Evolutionary conservation across 1,139 yeast species (phyloP).

Genomic region (Debaryomyces singareniensis): DNA sequence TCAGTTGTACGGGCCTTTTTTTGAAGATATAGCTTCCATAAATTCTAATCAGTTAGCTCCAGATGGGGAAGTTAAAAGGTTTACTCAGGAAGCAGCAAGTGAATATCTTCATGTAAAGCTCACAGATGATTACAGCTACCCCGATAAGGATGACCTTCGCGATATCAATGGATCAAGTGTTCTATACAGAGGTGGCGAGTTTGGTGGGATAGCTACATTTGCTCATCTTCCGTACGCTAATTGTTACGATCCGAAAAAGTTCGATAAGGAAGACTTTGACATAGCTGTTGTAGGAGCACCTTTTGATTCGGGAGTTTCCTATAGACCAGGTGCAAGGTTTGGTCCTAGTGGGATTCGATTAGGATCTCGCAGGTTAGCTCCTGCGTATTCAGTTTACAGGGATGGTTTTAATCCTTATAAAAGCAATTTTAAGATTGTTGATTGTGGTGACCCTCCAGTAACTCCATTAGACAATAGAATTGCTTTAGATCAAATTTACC

Average conservation of each 20-base stretch:
- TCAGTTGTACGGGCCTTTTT: too few species aligned
- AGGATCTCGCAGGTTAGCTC: conserved; percentile 5
- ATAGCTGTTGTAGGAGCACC: conserved; percentile 19
- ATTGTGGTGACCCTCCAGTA: conserved; percentile 14
- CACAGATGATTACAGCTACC: too few species aligned
- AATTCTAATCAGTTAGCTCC: too few species aligned
- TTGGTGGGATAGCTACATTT: conserved; percentile 30
- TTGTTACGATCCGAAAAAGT: conserved; percentile 19
- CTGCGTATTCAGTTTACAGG: conserved; percentile 3
- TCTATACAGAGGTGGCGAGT: conserved; percentile 30
- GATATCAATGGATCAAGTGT: conserved; percentile 28
- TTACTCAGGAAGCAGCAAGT: too few species aligned
- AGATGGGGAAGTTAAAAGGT: too few species aligned
- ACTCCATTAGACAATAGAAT: conserved; percentile 13
- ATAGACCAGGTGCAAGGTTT: conserved; percentile 17
- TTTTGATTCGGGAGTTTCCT: conserved; percentile 16
- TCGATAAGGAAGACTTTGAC: conserved; percentile 11
- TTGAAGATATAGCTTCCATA: too few species aligned
- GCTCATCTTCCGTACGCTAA: conserved; percentile 26
- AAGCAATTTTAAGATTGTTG: conserved; percentile 7
- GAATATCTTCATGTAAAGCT: too few species aligned
- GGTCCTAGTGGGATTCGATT: conserved; percentile 14
- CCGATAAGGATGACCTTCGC: conserved; percentile 29
- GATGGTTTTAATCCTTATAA: conserved; percentile 3
- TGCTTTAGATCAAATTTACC: conserved; percentile 12